phyloP scores from a whole-genome alignment of 768 basidiomycete genomes.

The Albatrellus ellisii region DNA sequence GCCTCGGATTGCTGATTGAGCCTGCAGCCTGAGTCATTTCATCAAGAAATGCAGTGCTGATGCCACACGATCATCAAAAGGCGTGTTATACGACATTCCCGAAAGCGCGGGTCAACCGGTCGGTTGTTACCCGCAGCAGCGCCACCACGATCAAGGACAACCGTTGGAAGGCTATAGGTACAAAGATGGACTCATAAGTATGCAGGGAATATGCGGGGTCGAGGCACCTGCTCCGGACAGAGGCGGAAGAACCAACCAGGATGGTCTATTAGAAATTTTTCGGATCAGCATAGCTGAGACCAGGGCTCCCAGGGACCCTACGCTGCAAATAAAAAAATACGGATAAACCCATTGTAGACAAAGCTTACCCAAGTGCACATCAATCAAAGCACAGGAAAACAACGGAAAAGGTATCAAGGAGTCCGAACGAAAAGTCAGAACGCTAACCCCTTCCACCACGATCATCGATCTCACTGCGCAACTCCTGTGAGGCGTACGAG shows the following conservation, averaged over 20 bases:
- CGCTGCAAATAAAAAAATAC: constrained; percentile 6
- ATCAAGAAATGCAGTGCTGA: too few species aligned
- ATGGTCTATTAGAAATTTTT: constrained; percentile 13
- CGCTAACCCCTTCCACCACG: constrained; percentile 6
- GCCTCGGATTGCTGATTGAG: too few species aligned
- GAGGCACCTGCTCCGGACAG: too few species aligned
- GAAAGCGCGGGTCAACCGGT: too few species aligned
- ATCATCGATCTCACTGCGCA: constrained; percentile 11
- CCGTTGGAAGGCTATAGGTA: too few species aligned
- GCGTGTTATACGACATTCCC: too few species aligned
- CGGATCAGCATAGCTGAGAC: constrained; percentile 12
- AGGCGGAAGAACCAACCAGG: neutral
- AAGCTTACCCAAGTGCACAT: constrained; percentile 16
- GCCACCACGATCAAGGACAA: too few species aligned
- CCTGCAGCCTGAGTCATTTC: too few species aligned
- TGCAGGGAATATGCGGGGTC: too few species aligned
- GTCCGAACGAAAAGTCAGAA: neutral
- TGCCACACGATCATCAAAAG: too few species aligned
- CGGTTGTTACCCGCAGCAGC: too few species aligned
- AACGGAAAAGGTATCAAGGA: constrained; percentile 4
- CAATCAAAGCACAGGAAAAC: constrained; percentile 12
- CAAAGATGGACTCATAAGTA: too few species aligned
- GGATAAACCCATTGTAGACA: constrained; percentile 9
- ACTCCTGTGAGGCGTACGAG: constrained; percentile 13
- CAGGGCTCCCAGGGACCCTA: constrained; percentile 8